Evolutionary conservation across 2,329 filamentous ascomycete species (phyloP).

Genomic region (Fusarium phyllophilum): DNA sequence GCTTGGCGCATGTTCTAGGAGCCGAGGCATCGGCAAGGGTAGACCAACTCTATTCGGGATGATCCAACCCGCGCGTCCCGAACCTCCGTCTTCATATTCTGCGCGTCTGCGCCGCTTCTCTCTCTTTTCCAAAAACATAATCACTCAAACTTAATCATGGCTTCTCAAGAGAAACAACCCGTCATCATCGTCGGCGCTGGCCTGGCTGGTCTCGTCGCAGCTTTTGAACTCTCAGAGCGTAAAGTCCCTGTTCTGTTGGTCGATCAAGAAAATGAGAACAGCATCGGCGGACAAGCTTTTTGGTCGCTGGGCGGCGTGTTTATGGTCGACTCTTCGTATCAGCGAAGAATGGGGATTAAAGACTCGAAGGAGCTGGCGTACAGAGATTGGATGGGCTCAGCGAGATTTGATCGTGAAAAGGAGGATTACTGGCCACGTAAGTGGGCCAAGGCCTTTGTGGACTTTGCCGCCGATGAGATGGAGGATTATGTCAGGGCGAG

Average conservation of each 20-base stretch:
- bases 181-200: conserved; percentile 68
- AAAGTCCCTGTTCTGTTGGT: conserved; percentile 62
- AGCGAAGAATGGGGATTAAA: conserved; percentile 67
- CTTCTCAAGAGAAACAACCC: conserved; percentile 42
- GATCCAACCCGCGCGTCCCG: conserved; percentile 21
- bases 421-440: conserved; percentile 68
- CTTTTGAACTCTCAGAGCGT: conserved; percentile 64
- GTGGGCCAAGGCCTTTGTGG: conserved; percentile 72
- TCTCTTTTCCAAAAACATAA: not conserved
- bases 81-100: not conserved
- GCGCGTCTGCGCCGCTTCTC: not conserved
- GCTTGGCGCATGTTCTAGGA: conserved; percentile 16
- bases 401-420: conserved; percentile 65
- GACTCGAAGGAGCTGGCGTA: conserved; percentile 67
- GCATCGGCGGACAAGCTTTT: conserved; percentile 70
- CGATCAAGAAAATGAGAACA: conserved; percentile 67
- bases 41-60: not conserved
- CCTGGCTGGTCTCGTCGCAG: conserved; percentile 68
- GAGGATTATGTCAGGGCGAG: conserved; percentile 65
- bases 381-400: conserved; percentile 68
- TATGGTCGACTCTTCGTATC: conserved; percentile 65
- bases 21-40: conserved; percentile 19
- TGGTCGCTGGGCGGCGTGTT: conserved; percentile 72
- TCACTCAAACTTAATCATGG: conserved; percentile 2
- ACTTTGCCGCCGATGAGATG: conserved; percentile 69